phyloP scores from a whole-genome alignment of 2,329 filamentous ascomycete species.

The Fonsecaea monophora region DNA sequence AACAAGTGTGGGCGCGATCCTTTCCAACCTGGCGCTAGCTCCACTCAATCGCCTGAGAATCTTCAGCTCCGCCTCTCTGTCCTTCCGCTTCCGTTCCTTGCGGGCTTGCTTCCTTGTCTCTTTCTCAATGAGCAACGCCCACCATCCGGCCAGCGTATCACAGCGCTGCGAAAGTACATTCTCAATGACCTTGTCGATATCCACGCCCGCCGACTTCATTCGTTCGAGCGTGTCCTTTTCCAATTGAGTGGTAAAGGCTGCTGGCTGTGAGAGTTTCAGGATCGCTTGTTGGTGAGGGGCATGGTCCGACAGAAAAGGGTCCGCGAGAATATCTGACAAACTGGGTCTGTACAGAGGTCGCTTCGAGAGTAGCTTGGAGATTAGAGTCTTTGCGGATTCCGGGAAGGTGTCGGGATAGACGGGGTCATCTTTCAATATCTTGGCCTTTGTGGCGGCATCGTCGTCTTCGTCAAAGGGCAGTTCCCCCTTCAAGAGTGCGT shows the following conservation, averaged over 20 bases:
- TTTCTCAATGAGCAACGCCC: constrained; percentile 92
- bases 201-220: constrained; percentile 91
- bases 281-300: constrained; percentile 89
- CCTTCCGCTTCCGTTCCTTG: constrained; percentile 80
- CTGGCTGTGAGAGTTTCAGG: constrained; percentile 77
- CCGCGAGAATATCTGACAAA: constrained; percentile 81
- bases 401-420: constrained; percentile 82
- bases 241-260: constrained; percentile 82
- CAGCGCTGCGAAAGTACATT: constrained; percentile 90
- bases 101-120: constrained; percentile 85
- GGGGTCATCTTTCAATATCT: constrained; percentile 85
- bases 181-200: constrained; percentile 93
- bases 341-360: constrained; percentile 81
- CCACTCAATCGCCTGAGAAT: constrained; percentile 83
- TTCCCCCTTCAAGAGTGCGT: constrained; percentile 79
- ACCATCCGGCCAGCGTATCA: constrained; percentile 92
- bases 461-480: constrained; percentile 93
- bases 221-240: constrained; percentile 91
- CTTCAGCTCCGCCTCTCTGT: constrained; percentile 81
- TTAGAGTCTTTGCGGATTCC: constrained; percentile 75
- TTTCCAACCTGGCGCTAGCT: constrained; percentile 84
- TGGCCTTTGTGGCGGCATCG: constrained; percentile 81
- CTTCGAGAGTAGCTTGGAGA: constrained; percentile 85
- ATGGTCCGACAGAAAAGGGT: constrained; percentile 86
- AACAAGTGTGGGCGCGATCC: constrained; percentile 75